Conservation (phyloP, 345 rosid genomes). For the Litchi chinensis region DNA sequence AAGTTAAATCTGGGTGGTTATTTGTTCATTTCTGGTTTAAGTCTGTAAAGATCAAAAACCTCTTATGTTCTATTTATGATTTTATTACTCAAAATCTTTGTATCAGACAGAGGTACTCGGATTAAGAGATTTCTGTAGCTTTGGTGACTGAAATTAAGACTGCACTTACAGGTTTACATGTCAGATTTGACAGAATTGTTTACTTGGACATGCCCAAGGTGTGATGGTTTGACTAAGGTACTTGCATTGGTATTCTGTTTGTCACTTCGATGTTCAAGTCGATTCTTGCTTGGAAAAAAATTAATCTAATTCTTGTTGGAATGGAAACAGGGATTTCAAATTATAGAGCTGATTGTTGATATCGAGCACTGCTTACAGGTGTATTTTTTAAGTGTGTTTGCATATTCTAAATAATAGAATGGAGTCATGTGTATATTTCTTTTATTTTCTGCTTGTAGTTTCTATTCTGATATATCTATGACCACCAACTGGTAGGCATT, state of each 20-base stretch:
- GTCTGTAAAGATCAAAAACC: not conserved
- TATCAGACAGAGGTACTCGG: not conserved
- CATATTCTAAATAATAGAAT: not conserved
- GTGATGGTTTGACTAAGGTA: conserved; percentile 79
- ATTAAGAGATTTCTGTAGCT: not conserved
- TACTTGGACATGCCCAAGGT: conserved; percentile 88
- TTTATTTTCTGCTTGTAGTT: not conserved
- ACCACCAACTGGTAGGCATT: conserved; percentile 47
- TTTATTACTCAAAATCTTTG: not conserved
- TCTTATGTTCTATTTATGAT: not conserved
- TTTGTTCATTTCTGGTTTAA: not conserved
- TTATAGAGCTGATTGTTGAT: conserved; percentile 79
- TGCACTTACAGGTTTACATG: conserved; percentile 64
- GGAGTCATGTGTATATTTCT: conserved; percentile 3
- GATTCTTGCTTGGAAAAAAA: not conserved
- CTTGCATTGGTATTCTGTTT: conserved; percentile 1
- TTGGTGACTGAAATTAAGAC: conserved; percentile 16
- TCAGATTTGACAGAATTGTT: conserved; percentile 80
- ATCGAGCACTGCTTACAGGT: conserved; percentile 89
- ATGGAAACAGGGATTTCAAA: conserved; percentile 74
- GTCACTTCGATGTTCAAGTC: not conserved
- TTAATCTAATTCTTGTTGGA: conserved; percentile 18
- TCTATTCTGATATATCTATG: conserved; percentile 17
- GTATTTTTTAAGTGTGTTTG: not conserved
- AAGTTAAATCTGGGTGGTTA: not conserved